Evolutionary conservation across 352 stramenopile species (phyloP), one percentile per base, ranked within the genome.

Genomic region (Globisporangium barbulae): DNA sequence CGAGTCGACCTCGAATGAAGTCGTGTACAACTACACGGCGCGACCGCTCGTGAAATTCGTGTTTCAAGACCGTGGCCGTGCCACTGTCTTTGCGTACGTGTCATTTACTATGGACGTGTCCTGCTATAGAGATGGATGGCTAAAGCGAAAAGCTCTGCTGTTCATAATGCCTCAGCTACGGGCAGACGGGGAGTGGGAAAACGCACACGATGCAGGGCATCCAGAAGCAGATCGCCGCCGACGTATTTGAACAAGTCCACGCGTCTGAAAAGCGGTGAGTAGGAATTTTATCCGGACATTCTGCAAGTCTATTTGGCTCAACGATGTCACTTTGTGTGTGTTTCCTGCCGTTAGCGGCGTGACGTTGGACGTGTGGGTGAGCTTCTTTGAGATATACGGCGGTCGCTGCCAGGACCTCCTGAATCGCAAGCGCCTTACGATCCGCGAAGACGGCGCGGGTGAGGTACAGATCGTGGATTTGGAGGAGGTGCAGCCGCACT

Each of bases 381-480:
- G 90, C 37, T 97, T 98, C 41, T 99, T 98, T 66, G 97, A 99
- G 78, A 98, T 99, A 49, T 99, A 99, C 61, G 95, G 96, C 0
- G 95, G 95, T 48, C 96, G 97, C 33, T 93, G 97, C 28, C 95
- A 98, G 53, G 97, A 99, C 71, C 69, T 99, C 21, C 72, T 99
- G 44, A 80, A 88, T 59, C 83, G 93, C 39, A 94, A 96, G 57
- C 73, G 81, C 12, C 81, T 98, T 17, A 97, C 89, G 49, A 98
- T 97, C 68, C 83, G 97, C 3, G 96, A 98, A 78, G 95, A 99
- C 72, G 92, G 89, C 2, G 86, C 87, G 42, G 93, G 95, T 13
- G 90, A 97, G 70, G 96, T 99, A 35, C 94, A 97, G 62, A 98
- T 99, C 72, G 91, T 96, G 39, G 96, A 98, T 61, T 69, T 99